A percentile compares a stretch with the other conserved stretches of the same genome.
Evolutionary conservation across 345 rosid genomes (phyloP).

Genomic region (Populus alba): DNA sequence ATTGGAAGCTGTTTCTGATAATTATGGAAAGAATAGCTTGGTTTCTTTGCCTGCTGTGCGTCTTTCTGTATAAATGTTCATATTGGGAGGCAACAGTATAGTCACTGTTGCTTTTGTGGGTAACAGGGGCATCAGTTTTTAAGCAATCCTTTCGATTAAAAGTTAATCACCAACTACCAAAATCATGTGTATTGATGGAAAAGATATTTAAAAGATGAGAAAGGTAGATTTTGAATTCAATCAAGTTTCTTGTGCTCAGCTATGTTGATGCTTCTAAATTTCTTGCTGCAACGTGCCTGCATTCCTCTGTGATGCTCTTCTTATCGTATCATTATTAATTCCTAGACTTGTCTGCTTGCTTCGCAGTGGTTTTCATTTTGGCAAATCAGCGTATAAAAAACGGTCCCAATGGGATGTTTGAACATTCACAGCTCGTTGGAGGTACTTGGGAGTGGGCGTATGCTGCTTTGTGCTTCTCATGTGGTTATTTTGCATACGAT

Average conservation of each 20-base stretch:
- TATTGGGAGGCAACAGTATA: neutral
- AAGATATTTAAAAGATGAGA: neutral
- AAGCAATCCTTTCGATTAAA: neutral
- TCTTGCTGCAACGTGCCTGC: neutral
- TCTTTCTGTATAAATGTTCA: neutral
- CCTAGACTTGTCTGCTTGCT: neutral
- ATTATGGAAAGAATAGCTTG: neutral
- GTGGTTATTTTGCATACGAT: conserved; percentile 95
- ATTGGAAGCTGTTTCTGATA: neutral
- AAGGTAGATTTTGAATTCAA: neutral
- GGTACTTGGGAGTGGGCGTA: conserved; percentile 79
- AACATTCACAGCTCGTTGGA: conserved; percentile 63
- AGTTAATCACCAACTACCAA: neutral
- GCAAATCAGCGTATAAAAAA: conserved; percentile 45
- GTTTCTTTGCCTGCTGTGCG: neutral
- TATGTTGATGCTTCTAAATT: neutral
- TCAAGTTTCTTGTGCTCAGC: neutral
- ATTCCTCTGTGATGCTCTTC: neutral
- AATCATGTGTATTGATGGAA: too few relatives aligned
- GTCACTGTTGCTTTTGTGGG: neutral
- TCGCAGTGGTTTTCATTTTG: conserved; percentile 69
- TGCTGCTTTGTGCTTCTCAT: conserved; percentile 76
- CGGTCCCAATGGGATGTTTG: conserved; percentile 55
- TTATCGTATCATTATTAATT: neutral
- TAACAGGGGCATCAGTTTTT: neutral